These are phyloP conservation scores for apple (Malus domestica) DNA, from an alignment of 306 rosid species.

Conservation along the genomic window ASM211411v1 NC_041801.1:15049001-15049500, in stretches of 20 bases:
- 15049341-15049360: slow-evolving; percentile 46
- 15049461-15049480: slow-evolving; percentile 59
- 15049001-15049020: neutral
- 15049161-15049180: no score
- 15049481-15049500: slow-evolving; percentile 63
- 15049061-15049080: no score
- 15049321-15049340: slow-evolving; percentile 48
- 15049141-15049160: neutral
- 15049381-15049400: slow-evolving; percentile 78
- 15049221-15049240: neutral
- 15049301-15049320: slow-evolving; percentile 59
- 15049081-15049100: no score
- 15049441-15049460: slow-evolving; percentile 78
- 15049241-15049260: neutral
- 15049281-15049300: slow-evolving; percentile 65
- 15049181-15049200: neutral
- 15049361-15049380: slow-evolving; percentile 65
- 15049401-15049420: slow-evolving; percentile 60
- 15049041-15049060: no score
- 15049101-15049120: no score
- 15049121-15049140: no score
- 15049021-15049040: no score
- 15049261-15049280: slow-evolving; percentile 64
- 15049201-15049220: neutral
- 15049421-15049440: slow-evolving; percentile 79